These are phyloP conservation scores for Coemansia sp. DNA, from an alignment of 192 early-diverging fungal genomes.

Conservation along the genomic window DNA sequence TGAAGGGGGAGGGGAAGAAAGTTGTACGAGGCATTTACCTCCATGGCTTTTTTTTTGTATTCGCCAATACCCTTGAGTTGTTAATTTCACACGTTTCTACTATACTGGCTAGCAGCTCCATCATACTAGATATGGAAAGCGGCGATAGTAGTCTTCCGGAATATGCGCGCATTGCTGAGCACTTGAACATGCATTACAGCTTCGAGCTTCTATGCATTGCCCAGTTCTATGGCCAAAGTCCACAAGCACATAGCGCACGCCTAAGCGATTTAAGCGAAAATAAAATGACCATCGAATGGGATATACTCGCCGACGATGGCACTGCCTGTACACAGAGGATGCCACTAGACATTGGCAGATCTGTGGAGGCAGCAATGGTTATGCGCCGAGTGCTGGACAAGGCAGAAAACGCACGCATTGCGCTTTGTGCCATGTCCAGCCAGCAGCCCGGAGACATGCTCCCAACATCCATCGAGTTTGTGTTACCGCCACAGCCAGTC, in stretches of 20 bases:
- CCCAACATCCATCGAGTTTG: neutral
- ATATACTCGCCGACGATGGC: neutral
- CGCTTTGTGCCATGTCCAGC: neutral
- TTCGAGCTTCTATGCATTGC: neutral
- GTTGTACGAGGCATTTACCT: no score
- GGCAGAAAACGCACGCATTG: neutral
- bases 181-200: neutral
- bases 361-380: neutral
- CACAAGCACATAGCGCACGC: neutral
- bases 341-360: neutral
- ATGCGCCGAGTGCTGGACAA: neutral
- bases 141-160: neutral
- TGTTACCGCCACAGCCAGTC: neutral
- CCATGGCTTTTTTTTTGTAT: no score
- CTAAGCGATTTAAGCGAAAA: neutral
- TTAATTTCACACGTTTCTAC: neutral
- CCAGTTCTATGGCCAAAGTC: slow-evolving; percentile 1
- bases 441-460: neutral
- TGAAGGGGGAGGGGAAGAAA: no score
- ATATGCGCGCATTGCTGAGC: neutral
- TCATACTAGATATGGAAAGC: neutral
- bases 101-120: no score
- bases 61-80: no score
- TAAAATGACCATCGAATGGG: neutral
- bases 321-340: neutral